Base-by-base conservation (phyloP, 2,329 filamentous ascomycete species). In the Aspergillus transmontanensis region DNA sequence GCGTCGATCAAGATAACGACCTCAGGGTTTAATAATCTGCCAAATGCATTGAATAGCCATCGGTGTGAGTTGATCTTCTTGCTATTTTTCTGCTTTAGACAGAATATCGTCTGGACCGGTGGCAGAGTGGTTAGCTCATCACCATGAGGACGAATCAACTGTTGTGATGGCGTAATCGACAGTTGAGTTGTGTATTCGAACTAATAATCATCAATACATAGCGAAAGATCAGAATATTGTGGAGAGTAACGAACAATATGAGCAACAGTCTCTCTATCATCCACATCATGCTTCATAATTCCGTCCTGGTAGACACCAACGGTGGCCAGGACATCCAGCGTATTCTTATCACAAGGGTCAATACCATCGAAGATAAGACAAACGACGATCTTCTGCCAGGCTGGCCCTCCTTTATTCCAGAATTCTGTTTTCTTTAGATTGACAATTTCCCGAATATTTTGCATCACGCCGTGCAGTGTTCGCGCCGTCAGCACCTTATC, bases 61-160 rank as follows among this genome's bases (percentile, higher is more conserved):
- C 95, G 87, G 79, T 99, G 95, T 34, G 95, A 98, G 84, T 99
- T 99, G 84, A 99, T 99, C 87, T 99, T 99, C 86, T 99, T 98
- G 83, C 86, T 97, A 85, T 99, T 99, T 87, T 97, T 94, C 79
- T 96, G 92, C 86, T 99, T 99, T 79, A 99, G 80, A 76, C 95
- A 99, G 85, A 99, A 98, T 79, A 99, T 97, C 89, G 98, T 96
- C 85, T 99, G 95, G 21, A 98, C 94, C 0, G 95, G 95, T 2
- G 95, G 94, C 45, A 99, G 86, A 6, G 93, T 97, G 72, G 87
- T 89, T 14, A 91, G 85, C 74, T 90, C 89, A 72, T 97, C 93
- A 71, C 95, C 93, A 59, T 90, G 89, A 2, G 95, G 95, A 30
- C 94, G 91, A 75, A 98, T 95, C 61, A 99, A 89, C 84, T 98